phyloP scores from a whole-genome alignment of 495 filamentous ascomycete species.

The Neurospora africana region DNA sequence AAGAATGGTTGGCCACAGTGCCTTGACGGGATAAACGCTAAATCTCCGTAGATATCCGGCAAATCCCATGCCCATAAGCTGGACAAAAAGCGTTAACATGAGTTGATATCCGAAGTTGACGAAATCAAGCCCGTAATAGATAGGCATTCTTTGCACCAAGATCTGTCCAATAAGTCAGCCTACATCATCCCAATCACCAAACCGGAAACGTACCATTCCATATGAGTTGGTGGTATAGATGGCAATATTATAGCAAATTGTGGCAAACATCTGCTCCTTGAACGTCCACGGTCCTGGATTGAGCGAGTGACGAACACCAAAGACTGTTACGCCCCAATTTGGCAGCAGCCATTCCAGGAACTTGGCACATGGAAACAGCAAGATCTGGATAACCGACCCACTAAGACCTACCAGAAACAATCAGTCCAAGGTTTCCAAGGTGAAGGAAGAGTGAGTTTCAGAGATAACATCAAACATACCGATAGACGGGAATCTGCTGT shows the following conservation, averaged over 20 bases:
- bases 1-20: slow-evolving; percentile 20
- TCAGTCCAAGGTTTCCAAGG: neutral
- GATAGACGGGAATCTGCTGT: slow-evolving; percentile 28
- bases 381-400: slow-evolving; percentile 29
- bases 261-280: slow-evolving; percentile 36
- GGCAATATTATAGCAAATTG: slow-evolving; percentile 24
- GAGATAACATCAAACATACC: slow-evolving; percentile 3
- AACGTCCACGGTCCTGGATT: slow-evolving; percentile 35
- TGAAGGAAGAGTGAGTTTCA: too few relatives aligned
- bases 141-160: slow-evolving; percentile 15
- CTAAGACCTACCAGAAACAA: slow-evolving; percentile 14
- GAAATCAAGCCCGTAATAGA: slow-evolving; percentile 19
- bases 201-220: slow-evolving; percentile 12
- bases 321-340: slow-evolving; percentile 21
- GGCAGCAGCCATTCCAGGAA: slow-evolving; percentile 18
- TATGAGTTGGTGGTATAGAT: slow-evolving; percentile 25
- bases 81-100: slow-evolving; percentile 27
- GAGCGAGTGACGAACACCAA: slow-evolving; percentile 20
- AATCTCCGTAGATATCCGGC: slow-evolving; percentile 39
- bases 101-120: slow-evolving; percentile 28
- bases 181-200: too few relatives aligned
- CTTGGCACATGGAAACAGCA: slow-evolving; percentile 28
- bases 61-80: slow-evolving; percentile 35
- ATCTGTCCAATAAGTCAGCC: slow-evolving; percentile 9
- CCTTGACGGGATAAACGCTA: slow-evolving; percentile 33